A percentile compares a stretch with the other conserved stretches of the same genome.
Evolutionary conservation across 306 rosid genomes (phyloP).

Genomic region (Trichosanthes truncata): DNA sequence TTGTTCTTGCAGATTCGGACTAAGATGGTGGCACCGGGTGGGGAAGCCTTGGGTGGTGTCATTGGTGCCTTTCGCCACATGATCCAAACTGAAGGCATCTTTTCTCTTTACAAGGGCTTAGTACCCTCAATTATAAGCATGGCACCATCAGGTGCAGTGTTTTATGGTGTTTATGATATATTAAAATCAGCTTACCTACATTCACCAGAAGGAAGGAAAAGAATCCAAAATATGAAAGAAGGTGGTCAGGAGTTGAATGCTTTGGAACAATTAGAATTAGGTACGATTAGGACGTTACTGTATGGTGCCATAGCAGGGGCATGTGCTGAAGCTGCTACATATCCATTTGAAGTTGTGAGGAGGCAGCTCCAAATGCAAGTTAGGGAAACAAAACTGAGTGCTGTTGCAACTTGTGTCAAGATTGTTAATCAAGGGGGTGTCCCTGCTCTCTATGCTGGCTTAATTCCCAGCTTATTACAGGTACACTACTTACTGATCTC

Average conservation of each 20-base stretch:
- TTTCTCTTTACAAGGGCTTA: slow-evolving; percentile 94
- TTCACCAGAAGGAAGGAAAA: slow-evolving; percentile 81
- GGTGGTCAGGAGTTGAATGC: slow-evolving; percentile 66
- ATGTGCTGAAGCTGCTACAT: slow-evolving; percentile 90
- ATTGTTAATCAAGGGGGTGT: slow-evolving; percentile 80
- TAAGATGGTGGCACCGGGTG: slow-evolving; percentile 89
- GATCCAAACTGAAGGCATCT: slow-evolving; percentile 86
- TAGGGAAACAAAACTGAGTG: slow-evolving; percentile 51
- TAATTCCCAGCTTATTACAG: slow-evolving; percentile 88
- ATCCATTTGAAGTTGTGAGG: slow-evolving; percentile 97
- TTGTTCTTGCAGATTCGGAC: slow-evolving; percentile 64
- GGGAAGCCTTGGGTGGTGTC: slow-evolving; percentile 92
- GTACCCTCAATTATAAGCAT: slow-evolving; percentile 83
- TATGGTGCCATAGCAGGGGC: slow-evolving; percentile 89
- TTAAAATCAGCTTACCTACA: slow-evolving; percentile 71
- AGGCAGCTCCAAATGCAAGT: slow-evolving; percentile 91
- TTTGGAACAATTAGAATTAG: slow-evolving; percentile 85
- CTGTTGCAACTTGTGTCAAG: slow-evolving; percentile 62
- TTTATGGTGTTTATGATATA: slow-evolving; percentile 88
- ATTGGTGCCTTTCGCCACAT: slow-evolving; percentile 72
- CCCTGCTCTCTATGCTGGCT: slow-evolving; percentile 88
- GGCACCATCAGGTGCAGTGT: slow-evolving; percentile 99
- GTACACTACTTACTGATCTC: slow-evolving; percentile 19
- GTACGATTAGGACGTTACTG: slow-evolving; percentile 64
- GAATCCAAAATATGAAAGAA: slow-evolving; percentile 53